Evolutionary conservation across 2,329 filamentous ascomycete genomes (phyloP).

Genomic region (Colletotrichum abscissum): DNA sequence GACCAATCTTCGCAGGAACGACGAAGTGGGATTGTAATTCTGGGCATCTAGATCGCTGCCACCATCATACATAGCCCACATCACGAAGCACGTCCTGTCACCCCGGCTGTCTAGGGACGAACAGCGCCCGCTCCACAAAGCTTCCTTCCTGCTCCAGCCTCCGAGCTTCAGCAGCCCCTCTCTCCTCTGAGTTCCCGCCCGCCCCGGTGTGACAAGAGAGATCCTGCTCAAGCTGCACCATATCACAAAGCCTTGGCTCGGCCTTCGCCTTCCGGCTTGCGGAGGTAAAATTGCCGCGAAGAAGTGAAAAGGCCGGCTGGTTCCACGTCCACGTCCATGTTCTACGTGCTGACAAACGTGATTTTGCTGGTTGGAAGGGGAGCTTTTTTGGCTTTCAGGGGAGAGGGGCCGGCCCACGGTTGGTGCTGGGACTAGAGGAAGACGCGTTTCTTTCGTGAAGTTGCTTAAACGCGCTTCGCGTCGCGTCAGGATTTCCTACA

Average conservation of each 20-base stretch:
- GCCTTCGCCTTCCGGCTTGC: constrained; percentile 3
- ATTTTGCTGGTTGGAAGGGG: background rate
- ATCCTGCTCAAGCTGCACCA: background rate
- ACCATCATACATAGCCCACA: background rate
- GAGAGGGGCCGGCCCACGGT: background rate
- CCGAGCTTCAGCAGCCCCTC: background rate
- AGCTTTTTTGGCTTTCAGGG: background rate
- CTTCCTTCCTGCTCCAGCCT: background rate
- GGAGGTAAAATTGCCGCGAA: background rate
- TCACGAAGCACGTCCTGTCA: background rate
- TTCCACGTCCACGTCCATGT: background rate
- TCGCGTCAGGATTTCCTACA: background rate
- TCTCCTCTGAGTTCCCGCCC: constrained; percentile 4
- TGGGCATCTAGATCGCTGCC: background rate
- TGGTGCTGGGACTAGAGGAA: background rate
- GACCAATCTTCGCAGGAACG: background rate
- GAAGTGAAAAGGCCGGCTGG: background rate
- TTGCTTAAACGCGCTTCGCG: background rate
- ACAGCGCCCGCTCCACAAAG: constrained; percentile 12
- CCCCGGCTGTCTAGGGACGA: background rate
- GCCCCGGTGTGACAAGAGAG: constrained; percentile 13
- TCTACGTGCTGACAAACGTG: background rate
- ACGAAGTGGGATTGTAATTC: background rate
- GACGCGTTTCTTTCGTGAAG: background rate
- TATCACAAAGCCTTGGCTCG: constrained; percentile 14